Base-by-base conservation (phyloP, 2,329 filamentous ascomycete species). In the Graphiopsis chlorocephala region DNA sequence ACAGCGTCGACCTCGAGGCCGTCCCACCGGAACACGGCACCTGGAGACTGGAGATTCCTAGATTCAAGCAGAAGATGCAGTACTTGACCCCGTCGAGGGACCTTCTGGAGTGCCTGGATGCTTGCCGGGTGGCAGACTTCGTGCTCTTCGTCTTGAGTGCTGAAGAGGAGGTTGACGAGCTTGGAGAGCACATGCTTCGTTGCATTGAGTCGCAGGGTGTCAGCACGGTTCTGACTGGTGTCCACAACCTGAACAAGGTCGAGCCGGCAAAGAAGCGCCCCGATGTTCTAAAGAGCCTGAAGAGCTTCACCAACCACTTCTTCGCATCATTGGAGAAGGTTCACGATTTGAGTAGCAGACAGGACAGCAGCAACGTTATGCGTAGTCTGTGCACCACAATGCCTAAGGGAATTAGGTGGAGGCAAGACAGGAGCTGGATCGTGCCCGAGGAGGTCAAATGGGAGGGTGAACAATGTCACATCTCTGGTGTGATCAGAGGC, bases 341-440 rank as follows among this genome's bases (percentile, higher is more conserved):
- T 17, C 92, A 94, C 77, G 95, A 88, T 70, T 83, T 97, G 63
- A 93, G 97, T 74, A 94, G 86, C 67, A 86, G 91, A 74, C 93
- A 97, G 75, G 95, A 99, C 76, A 94, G 91, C 75, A 87, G 92
- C 60, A 98, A 97, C 75, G 82, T 96, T 42, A 90, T 98, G 78
- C 87, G 96, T 61, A 94, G 93, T 29, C 81, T 99, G 17, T 99
- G 95, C 82, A 97, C 89, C 68, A 92, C 90, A 38, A 93, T 90
- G 50, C 94, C 95, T 12, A 98, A 96, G 80, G 95, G 95, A 0
- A 86, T 99, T n/a, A 83, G 89, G 68, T 99, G 95, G 95, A 87
- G 95, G 71, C 95, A 99, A 61, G 92, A 97, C 69, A 86, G 95
- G 70, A 96, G 93, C 72, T 99, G 95, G 91, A 92, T 99, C 89